Evolutionary conservation across 441 rosid species (phyloP).

Genomic region (Erodium trifolium): DNA sequence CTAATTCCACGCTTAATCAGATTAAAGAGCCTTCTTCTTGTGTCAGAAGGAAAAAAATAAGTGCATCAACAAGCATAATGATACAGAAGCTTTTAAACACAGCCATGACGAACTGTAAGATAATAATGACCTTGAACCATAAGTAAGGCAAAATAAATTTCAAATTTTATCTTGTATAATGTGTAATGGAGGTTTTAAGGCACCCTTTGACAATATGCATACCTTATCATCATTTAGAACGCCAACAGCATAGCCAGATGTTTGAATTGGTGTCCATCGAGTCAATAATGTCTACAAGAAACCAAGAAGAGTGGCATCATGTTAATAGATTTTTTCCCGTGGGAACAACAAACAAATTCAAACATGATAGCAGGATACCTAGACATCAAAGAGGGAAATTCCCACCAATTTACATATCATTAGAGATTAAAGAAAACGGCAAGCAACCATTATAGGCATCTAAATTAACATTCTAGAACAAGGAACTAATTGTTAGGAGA

Average conservation of each 20-base stretch:
- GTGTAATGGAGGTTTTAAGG: neutral
- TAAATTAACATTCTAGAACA: neutral
- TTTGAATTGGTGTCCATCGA: conserved; percentile 40
- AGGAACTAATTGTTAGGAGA: neutral
- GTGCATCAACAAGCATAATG: neutral
- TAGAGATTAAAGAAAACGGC: neutral
- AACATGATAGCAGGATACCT: neutral
- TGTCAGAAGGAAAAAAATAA: neutral
- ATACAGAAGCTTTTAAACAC: neutral
- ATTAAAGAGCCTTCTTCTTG: neutral
- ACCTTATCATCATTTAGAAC: conserved; percentile 73
- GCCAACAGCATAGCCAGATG: conserved; percentile 59
- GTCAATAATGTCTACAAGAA: conserved; percentile 48
- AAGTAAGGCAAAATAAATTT: too few species aligned
- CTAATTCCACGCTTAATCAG: neutral
- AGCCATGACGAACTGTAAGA: neutral
- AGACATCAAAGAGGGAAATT: neutral
- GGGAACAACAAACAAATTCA: neutral
- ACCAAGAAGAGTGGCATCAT: conserved; percentile 7
- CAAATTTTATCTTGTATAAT: neutral
- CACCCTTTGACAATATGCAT: conserved; percentile 15
- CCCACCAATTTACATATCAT: neutral
- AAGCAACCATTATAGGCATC: neutral
- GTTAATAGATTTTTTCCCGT: neutral
- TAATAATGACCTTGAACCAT: too few species aligned